phyloP scores from a whole-genome alignment of 306 rosid genomes.

The Fragaria nilgerrensis region DNA sequence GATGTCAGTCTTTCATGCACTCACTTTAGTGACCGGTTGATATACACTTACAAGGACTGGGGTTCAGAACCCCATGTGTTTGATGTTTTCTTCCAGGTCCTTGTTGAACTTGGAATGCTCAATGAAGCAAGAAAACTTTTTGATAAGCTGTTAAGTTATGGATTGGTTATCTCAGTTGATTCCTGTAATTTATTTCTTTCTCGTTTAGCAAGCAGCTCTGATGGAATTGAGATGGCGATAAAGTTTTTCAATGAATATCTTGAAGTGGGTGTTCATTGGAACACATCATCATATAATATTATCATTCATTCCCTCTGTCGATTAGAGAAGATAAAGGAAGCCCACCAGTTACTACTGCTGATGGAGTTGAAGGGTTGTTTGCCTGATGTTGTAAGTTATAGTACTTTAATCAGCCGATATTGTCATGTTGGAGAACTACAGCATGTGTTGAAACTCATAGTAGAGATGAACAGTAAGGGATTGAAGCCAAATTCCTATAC shows the following conservation, averaged over 20 bases:
- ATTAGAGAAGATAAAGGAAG: slow-evolving; percentile 66
- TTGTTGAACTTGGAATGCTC: slow-evolving; percentile 62
- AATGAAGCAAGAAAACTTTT: slow-evolving; percentile 59
- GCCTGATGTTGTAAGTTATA: slow-evolving; percentile 80
- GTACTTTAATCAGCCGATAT: slow-evolving; percentile 65
- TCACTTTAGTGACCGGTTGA: slow-evolving; percentile 53
- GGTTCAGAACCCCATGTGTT: slow-evolving; percentile 72
- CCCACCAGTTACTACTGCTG: slow-evolving; percentile 62
- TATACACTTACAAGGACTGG: slow-evolving; percentile 84
- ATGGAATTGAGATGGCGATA: slow-evolving; percentile 42
- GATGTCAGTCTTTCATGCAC: slow-evolving; percentile 32
- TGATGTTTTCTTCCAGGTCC: slow-evolving; percentile 70
- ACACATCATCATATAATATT: slow-evolving; percentile 58
- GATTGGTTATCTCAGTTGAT: slow-evolving; percentile 60
- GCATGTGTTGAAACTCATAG: slow-evolving; percentile 63
- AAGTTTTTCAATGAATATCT: slow-evolving; percentile 59
- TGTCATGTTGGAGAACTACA: slow-evolving; percentile 55
- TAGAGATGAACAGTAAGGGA: slow-evolving; percentile 63
- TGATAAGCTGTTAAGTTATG: slow-evolving; percentile 57
- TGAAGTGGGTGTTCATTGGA: slow-evolving; percentile 67
- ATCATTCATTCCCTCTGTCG: slow-evolving; percentile 61
- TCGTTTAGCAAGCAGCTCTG: slow-evolving; percentile 40
- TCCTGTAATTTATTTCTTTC: slow-evolving; percentile 74
- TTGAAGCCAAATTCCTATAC: slow-evolving; percentile 57
- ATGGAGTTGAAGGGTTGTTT: slow-evolving; percentile 60